Evolutionary conservation across 1,284 basidiomycete species (phyloP).

Genomic region (Sphagnurus paluster): DNA sequence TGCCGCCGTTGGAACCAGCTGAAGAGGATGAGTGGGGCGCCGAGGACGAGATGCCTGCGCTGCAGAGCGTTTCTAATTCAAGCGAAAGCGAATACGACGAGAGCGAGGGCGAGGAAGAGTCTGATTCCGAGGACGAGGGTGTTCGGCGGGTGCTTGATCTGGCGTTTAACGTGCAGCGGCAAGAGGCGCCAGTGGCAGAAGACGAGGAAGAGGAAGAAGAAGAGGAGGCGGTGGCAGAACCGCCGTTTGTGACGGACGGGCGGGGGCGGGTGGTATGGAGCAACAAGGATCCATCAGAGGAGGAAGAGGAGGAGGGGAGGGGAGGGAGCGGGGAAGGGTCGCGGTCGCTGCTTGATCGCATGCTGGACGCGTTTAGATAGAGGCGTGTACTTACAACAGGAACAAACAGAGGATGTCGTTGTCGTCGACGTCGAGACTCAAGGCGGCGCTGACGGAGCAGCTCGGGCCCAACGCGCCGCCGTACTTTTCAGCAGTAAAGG

Average conservation of each 20-base stretch:
- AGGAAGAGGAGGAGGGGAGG: no score
- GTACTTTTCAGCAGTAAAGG: slow-evolving; percentile 66
- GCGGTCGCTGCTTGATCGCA: slow-evolving; percentile 16
- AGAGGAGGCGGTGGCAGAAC: slow-evolving; percentile 27
- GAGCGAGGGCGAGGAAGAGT: slow-evolving; percentile 19
- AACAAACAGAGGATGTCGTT: slow-evolving; percentile 56
- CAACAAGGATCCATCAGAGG: slow-evolving; percentile 18
- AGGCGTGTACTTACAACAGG: slow-evolving; percentile 6
- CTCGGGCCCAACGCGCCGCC: slow-evolving; percentile 58
- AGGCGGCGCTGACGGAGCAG: slow-evolving; percentile 60
- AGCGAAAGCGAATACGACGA: slow-evolving; percentile 23
- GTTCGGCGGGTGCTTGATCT: slow-evolving; percentile 8
- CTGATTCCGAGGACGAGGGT: slow-evolving; percentile 9
- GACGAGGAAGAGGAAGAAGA: not conserved
- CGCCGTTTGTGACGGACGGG: slow-evolving; percentile 60
- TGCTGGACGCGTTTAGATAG: slow-evolving; percentile 17
- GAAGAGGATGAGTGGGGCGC: slow-evolving; percentile 18
- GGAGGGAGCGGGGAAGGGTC: no score
- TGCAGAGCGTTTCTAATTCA: slow-evolving; percentile 29
- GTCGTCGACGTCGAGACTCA: slow-evolving; percentile 73
- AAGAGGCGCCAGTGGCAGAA: not conserved
- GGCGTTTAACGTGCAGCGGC: not conserved
- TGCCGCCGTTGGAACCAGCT: slow-evolving; percentile 4
- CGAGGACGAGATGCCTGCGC: slow-evolving; percentile 31
- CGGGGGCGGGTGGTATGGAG: slow-evolving; percentile 62